Evolutionary conservation across 1,284 basidiomycete species (phyloP).

Genomic region (Moesziomyces sp.): DNA sequence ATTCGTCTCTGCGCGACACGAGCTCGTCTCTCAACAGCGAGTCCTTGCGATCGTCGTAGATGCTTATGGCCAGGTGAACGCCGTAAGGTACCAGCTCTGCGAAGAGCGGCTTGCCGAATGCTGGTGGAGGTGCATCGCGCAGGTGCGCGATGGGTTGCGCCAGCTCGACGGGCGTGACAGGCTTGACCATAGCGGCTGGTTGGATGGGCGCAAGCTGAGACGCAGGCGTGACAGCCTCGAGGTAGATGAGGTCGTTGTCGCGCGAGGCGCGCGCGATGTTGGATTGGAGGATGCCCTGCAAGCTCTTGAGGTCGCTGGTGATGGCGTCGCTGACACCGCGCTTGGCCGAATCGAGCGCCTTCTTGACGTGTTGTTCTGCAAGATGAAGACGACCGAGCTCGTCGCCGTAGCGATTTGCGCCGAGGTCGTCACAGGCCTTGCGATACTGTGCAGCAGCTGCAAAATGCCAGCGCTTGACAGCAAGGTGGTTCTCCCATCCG

Average conservation of each 20-base stretch:
- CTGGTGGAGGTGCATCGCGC: slow-evolving; percentile 39
- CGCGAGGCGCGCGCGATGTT: slow-evolving; percentile 75
- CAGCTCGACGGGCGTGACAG: slow-evolving; percentile 75
- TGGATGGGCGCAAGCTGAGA: slow-evolving; percentile 77
- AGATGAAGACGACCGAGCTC: slow-evolving; percentile 61
- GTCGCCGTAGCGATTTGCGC: slow-evolving; percentile 72
- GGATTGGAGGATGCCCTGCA: slow-evolving; percentile 75
- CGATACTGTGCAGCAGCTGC: slow-evolving; percentile 88
- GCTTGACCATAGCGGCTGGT: slow-evolving; percentile 78
- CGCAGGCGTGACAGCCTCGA: slow-evolving; percentile 82
- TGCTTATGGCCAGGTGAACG: slow-evolving; percentile 86
- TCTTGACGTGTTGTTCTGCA: slow-evolving; percentile 73
- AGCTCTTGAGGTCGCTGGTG: slow-evolving; percentile 70
- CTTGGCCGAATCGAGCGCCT: slow-evolving; percentile 79
- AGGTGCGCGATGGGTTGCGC: slow-evolving; percentile 53
- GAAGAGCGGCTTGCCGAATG: slow-evolving; percentile 74
- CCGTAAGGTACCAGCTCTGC: slow-evolving; percentile 84
- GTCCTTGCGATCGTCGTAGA: slow-evolving; percentile 86
- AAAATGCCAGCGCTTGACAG: slow-evolving; percentile 87
- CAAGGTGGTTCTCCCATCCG: slow-evolving; percentile 84
- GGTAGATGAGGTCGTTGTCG: slow-evolving; percentile 97
- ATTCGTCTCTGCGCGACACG: slow-evolving; percentile 74
- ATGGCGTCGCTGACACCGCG: slow-evolving; percentile 72
- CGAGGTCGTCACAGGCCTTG: slow-evolving; percentile 90
- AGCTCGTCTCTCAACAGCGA: slow-evolving; percentile 80